Base-by-base conservation (phyloP, 352 stramenopile species). In the Elongisporangium undulatum region DNA sequence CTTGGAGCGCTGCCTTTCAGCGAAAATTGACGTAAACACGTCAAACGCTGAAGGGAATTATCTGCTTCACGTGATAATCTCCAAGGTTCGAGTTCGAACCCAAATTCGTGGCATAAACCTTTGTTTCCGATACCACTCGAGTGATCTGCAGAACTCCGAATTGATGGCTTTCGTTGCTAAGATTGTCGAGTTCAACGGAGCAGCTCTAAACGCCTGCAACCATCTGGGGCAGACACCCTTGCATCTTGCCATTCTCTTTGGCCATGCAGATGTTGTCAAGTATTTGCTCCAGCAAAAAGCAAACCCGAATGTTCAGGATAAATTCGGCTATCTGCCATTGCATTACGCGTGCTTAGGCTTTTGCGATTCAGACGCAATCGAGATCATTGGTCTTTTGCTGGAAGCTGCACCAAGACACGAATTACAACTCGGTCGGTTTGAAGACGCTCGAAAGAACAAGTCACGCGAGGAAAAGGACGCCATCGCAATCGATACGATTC, bases 311-410 rank as follows among this genome's bases (percentile, higher is more conserved):
- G 56, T 88, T 8, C 70, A 69, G 13, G 77, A 88, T 52, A 51
- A 56, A 1, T 77, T 77, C 22, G 85, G 85, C 3, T 79, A 83
- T 26, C 51, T 89, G 0, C 72, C 82, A 2, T 49, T 94, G 19
- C 85, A 94, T 55, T 94, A 89, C 56, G 77, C 77, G 1, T 90
- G 77, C 26, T 61, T 89, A 8, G 82, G 79, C 1, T 77, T 90
- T 34, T 89, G 81, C 55, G 61, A 49, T 23, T 22, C 58, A 0
- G 58, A 75, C 41, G 68, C 76, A 8, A 23, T 86, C 2, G 59
- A 69, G 10, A 53, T 89, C 5, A 48, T 79, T 0, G 51, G 69
- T 4, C 51, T 71, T 7, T 56, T 93, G 16, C 56, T 90, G 2
- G 45, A 62, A 0, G 50, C 67, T 16, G 52, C 65, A 0, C 3